These are phyloP conservation scores for Begonia fuchsioides DNA, from an alignment of 306 rosid genomes.

Conservation along the genomic window DNA sequence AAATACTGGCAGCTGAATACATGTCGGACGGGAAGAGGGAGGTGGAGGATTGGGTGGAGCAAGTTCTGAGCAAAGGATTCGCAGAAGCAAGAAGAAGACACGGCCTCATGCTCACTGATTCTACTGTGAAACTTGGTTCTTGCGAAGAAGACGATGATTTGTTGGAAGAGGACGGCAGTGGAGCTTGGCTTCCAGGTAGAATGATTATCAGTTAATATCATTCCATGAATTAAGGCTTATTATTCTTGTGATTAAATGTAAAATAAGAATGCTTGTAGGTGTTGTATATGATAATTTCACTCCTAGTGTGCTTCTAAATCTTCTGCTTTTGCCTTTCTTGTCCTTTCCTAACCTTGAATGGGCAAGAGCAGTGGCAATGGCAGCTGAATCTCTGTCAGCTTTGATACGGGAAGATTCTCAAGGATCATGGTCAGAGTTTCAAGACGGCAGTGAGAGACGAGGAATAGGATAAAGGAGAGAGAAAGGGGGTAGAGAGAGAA, in stretches of 20 bases:
- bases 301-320: no score
- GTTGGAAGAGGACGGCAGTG: conserved; percentile 28
- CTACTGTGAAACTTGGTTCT: conserved; percentile 38
- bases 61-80: conserved; percentile 50
- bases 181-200: conserved; percentile 40
- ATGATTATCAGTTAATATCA: conserved; percentile 18
- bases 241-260: background rate
- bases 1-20: conserved; percentile 56
- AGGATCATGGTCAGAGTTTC: no score
- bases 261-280: background rate
- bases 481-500: no score
- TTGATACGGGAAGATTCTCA: no score
- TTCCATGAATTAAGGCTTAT: background rate
- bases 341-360: no score
- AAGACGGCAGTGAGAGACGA: no score
- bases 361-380: no score
- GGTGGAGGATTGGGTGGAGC: conserved; percentile 69
- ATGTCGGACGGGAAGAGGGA: conserved; percentile 28
- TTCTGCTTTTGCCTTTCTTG: no score
- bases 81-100: conserved; percentile 34
- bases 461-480: no score
- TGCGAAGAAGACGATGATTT: conserved; percentile 14
- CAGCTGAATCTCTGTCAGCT: no score
- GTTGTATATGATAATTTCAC: no score
- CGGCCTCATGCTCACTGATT: conserved; percentile 24